phyloP scores from a whole-genome alignment of 176 grass and related monocot genomes.

The Ensete glaucum region DNA sequence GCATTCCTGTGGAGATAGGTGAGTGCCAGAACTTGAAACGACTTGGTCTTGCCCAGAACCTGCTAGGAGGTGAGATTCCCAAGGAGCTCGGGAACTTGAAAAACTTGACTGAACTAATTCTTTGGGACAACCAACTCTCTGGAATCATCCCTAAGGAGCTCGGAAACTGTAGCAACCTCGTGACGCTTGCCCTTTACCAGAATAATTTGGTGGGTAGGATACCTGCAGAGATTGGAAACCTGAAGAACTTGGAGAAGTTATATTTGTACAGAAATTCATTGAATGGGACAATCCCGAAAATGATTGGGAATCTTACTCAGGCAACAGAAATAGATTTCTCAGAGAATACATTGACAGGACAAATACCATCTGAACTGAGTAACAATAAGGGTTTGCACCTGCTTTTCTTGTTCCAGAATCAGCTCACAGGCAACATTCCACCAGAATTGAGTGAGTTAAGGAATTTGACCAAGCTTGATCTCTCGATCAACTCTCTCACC shows the following conservation, averaged over 20 bases:
- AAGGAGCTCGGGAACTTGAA: slow-evolving; percentile 62
- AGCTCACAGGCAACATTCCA: slow-evolving; percentile 72
- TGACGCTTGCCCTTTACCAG: slow-evolving; percentile 63
- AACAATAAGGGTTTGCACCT: slow-evolving; percentile 55
- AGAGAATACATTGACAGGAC: slow-evolving; percentile 75
- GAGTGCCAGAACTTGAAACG: slow-evolving; percentile 49
- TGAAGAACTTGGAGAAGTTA: slow-evolving; percentile 52
- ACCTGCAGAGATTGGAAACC: slow-evolving; percentile 61
- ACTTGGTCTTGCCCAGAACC: slow-evolving; percentile 95
- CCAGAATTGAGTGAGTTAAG: slow-evolving; percentile 51
- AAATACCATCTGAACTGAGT: slow-evolving; percentile 69
- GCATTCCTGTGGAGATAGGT: slow-evolving; percentile 67
- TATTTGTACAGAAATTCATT: slow-evolving; percentile 87
- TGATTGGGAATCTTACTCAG: slow-evolving; percentile 65
- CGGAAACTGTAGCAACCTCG: slow-evolving; percentile 65
- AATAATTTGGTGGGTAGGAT: slow-evolving; percentile 72
- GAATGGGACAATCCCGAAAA: slow-evolving; percentile 76
- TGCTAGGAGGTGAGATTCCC: slow-evolving; percentile 47
- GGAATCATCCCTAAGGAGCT: slow-evolving; percentile 66
- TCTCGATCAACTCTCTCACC: slow-evolving; percentile 78
- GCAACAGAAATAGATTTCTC: slow-evolving; percentile 85
- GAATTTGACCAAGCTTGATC: slow-evolving; percentile 93
- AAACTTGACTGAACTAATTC: slow-evolving; percentile 63
- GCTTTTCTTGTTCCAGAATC: slow-evolving; percentile 83
- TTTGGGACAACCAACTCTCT: slow-evolving; percentile 76